Base-by-base conservation (phyloP, 2,329 filamentous ascomycete species). In the Nakataea oryzae region DNA sequence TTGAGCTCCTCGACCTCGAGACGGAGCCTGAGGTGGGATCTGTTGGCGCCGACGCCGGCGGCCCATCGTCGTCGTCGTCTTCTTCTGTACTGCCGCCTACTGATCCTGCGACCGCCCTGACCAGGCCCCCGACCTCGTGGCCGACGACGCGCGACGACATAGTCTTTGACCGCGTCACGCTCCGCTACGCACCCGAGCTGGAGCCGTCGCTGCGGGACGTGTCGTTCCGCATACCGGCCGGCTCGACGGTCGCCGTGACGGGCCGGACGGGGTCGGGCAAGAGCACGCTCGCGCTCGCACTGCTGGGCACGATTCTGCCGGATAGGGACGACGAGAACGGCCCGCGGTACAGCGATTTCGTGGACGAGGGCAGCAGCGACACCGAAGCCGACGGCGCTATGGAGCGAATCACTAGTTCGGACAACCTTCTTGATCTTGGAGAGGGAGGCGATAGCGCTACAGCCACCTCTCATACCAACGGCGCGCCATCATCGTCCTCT, bases 191-290 rank as follows among this genome's bases (percentile, higher is more conserved):
- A 8, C 84, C 88, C 0, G 83, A 89, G 63, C 82, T 96, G 0
- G 89, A 92, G 0, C 86, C 89, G 0, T 89, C 91, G 0, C 75
- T 96, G 1, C 76, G 79, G 9, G 78, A 87, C 57, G 79, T 96
- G 30, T 85, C 83, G 0, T 86, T 96, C 64, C 83, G 79, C 1
- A 91, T 96, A 61, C 89, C 89, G 0, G 82, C 81, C 3, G 82
- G 83, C 1, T 77, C 82, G 11, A 85, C 81, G 0, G 84, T 84
- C 54, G 82, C 83, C 0, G 84, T 96, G 7, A 87, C 93, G 1
- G 92, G 92, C 1, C 86, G 92, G 47, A 96, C 93, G 0, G 88
- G 90, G 0, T 95, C 90, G 0, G 92, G 92, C 21, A 97, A 97
- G 74, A 93, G 88, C 30, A 96, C 92, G 0, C 76, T 87, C 2